Evolutionary conservation across 116 monocot species (phyloP).

Genomic region (Posidonia oceanica): DNA sequence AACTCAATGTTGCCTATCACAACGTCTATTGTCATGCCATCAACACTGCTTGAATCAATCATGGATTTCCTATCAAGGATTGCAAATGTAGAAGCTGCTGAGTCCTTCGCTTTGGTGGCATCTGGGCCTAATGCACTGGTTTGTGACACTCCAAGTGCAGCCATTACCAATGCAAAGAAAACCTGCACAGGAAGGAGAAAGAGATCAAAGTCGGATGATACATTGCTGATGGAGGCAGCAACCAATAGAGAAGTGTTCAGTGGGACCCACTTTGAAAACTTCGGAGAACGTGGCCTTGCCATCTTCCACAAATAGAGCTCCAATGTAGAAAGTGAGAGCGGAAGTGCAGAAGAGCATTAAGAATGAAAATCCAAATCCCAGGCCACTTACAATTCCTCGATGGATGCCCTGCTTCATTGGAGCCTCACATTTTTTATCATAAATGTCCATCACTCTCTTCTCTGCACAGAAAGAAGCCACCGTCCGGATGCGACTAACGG

Average conservation of each 20-base stretch:
- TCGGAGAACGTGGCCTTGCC: slow-evolving; percentile 26
- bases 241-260: no score
- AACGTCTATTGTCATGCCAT: slow-evolving; percentile 2
- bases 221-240: not conserved
- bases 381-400: slow-evolving; percentile 38
- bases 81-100: slow-evolving; percentile 30
- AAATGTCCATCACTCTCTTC: slow-evolving; percentile 38
- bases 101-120: slow-evolving; percentile 27
- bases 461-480: slow-evolving; percentile 59
- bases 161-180: slow-evolving; percentile 35
- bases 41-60: slow-evolving; percentile 27
- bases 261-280: slow-evolving; percentile 36
- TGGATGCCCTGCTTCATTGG: slow-evolving; percentile 34
- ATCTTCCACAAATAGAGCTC: slow-evolving; percentile 35
- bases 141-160: slow-evolving; percentile 24
- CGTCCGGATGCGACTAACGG: slow-evolving; percentile 27
- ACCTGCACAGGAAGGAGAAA: slow-evolving; percentile 14
- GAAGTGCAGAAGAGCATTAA: slow-evolving; percentile 27
- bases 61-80: slow-evolving; percentile 37
- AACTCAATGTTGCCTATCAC: slow-evolving; percentile 29
- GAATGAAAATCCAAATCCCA: slow-evolving; percentile 43
- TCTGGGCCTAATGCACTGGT: slow-evolving; percentile 31
- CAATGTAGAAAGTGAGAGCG: slow-evolving; percentile 44
- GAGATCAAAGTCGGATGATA: not conserved
- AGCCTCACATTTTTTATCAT: slow-evolving; percentile 35